Percentiles rank a stretch among this genome's conserved stretches.
Evolutionary conservation across 2,329 filamentous ascomycete species (phyloP).

Genomic region (Botryotinia narcissicola): DNA sequence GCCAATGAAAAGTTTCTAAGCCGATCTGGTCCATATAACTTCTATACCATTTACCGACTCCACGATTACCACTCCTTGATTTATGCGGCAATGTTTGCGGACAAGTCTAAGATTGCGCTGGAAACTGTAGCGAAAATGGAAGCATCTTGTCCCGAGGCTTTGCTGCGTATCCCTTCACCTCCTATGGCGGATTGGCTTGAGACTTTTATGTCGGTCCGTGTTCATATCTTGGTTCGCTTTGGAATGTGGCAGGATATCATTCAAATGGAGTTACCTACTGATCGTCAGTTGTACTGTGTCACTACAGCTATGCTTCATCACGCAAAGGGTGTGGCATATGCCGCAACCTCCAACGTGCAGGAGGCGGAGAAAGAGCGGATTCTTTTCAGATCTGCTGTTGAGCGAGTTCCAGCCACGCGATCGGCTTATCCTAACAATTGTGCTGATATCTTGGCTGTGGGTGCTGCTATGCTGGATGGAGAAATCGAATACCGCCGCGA

Average conservation of each 20-base stretch:
- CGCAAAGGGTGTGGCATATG: slow-evolving; percentile 64
- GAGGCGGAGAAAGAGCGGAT: slow-evolving; percentile 53
- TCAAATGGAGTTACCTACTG: slow-evolving; percentile 52
- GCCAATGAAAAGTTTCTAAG: slow-evolving; percentile 67
- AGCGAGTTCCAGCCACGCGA: slow-evolving; percentile 55
- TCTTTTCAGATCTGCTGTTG: slow-evolving; percentile 51
- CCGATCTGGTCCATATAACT: slow-evolving; percentile 60
- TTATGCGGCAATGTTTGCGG: slow-evolving; percentile 77
- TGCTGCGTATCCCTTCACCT: slow-evolving; percentile 62
- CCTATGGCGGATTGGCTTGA: slow-evolving; percentile 81
- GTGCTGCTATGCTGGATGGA: slow-evolving; percentile 64
- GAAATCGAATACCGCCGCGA: slow-evolving; percentile 68
- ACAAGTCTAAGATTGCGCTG: slow-evolving; percentile 59
- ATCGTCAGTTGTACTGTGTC: slow-evolving; percentile 62
- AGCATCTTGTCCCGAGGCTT: slow-evolving; percentile 57
- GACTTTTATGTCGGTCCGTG: slow-evolving; percentile 63
- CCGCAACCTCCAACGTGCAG: slow-evolving; percentile 53
- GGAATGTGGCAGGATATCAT: slow-evolving; percentile 68
- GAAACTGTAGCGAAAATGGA: slow-evolving; percentile 61
- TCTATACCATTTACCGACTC: slow-evolving; percentile 73
- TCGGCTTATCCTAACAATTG: slow-evolving; percentile 69
- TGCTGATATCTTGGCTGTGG: slow-evolving; percentile 60
- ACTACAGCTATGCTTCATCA: slow-evolving; percentile 69
- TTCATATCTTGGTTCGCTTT: slow-evolving; percentile 71
- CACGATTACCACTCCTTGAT: slow-evolving; percentile 75